Conservation (phyloP, 169 alveolate species). For the Perkinsus olseni region DNA sequence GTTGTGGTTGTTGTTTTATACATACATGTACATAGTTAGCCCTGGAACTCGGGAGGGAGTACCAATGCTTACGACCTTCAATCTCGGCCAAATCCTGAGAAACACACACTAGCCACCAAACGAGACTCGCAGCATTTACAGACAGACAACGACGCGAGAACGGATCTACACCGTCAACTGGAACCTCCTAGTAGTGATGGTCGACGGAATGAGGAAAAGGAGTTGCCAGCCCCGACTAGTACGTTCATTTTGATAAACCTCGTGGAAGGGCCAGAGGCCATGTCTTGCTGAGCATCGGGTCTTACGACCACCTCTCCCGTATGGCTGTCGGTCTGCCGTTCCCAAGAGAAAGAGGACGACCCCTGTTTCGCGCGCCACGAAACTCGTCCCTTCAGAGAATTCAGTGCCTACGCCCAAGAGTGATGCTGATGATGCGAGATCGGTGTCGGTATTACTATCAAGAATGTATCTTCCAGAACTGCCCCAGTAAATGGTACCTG, state of each 20-base stretch:
- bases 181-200: too few species aligned
- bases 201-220: too few species aligned
- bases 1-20: too few species aligned
- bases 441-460: neutral
- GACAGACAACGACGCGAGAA: too few species aligned
- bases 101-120: too few species aligned
- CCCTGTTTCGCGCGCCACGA: slow-evolving; percentile 5
- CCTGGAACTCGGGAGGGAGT: neutral
- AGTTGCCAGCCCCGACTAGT: neutral
- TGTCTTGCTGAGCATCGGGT: neutral
- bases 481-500: neutral
- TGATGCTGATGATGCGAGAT: neutral
- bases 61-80: neutral
- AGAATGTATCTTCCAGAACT: neutral
- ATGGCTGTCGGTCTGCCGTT: neutral
- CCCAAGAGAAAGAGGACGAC: neutral
- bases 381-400: neutral
- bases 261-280: neutral
- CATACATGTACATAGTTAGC: neutral
- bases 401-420: neutral
- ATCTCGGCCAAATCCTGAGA: neutral
- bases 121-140: too few species aligned
- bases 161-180: too few species aligned
- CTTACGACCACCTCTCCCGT: neutral
- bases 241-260: neutral